These are phyloP conservation scores for Parietichytrium sp. DNA, from an alignment of 108 stramenopile species.

Conservation along the genomic window DNA sequence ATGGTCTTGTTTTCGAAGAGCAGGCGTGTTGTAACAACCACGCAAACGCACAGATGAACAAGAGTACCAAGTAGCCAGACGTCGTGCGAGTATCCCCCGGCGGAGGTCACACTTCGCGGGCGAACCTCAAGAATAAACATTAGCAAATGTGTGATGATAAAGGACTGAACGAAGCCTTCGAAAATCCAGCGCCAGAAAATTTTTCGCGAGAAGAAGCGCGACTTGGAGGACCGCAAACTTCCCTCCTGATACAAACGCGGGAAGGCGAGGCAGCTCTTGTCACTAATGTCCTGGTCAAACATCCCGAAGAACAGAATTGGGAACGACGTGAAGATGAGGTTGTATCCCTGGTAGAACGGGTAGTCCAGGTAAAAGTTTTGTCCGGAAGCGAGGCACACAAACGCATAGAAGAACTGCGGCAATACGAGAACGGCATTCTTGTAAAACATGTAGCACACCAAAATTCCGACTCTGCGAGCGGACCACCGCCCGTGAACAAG, in stretches of 20 bases:
- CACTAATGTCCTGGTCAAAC: constrained; percentile 50
- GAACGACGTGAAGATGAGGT: constrained; percentile 54
- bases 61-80: background rate
- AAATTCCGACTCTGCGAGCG: constrained; percentile 54
- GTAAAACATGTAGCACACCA: constrained; percentile 67
- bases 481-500: constrained; percentile 63
- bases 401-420: constrained; percentile 60
- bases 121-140: background rate
- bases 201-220: background rate
- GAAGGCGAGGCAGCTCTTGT: constrained; percentile 36
- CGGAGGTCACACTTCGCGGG: background rate
- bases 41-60: background rate
- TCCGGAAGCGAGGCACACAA: constrained; percentile 54
- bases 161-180: background rate
- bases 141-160: background rate
- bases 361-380: constrained; percentile 52
- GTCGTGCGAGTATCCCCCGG: background rate
- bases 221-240: background rate
- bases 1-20: background rate
- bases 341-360: constrained; percentile 50
- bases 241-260: constrained; percentile 46
- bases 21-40: background rate
- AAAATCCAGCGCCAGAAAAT: background rate
- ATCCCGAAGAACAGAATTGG: constrained; percentile 56
- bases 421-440: constrained; percentile 63